Conservation (phyloP, 768 basidiomycete species). For the Lactifluus piperatus region DNA sequence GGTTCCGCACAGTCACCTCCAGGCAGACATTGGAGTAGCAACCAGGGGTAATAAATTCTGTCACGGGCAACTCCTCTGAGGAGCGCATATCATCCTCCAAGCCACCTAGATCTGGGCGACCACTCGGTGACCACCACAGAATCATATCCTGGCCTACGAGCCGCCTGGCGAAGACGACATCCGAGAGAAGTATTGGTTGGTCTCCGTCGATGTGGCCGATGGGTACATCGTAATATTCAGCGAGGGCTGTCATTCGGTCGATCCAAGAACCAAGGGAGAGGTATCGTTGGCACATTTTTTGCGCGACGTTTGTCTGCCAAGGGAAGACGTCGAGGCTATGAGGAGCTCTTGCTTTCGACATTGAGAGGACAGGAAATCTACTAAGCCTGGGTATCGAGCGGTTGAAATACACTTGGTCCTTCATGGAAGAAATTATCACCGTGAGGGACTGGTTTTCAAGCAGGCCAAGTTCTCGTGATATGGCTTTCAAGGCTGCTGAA, state of each 20-base stretch:
- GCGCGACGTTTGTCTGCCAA: conserved; percentile 78
- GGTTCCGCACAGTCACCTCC: conserved; percentile 80
- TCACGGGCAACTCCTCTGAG: conserved; percentile 68
- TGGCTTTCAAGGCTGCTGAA: conserved; percentile 68
- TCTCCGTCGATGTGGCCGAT: conserved; percentile 90
- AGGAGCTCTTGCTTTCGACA: conserved; percentile 69
- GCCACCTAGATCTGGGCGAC: conserved; percentile 88
- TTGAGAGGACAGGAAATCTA: conserved; percentile 82
- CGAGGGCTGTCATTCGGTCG: conserved; percentile 66
- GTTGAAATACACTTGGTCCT: conserved; percentile 80
- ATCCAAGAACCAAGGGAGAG: conserved; percentile 72
- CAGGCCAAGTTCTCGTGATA: conserved; percentile 79
- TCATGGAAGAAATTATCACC: conserved; percentile 78
- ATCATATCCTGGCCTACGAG: conserved; percentile 82
- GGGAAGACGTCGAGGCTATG: conserved; percentile 76
- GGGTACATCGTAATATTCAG: conserved; percentile 89
- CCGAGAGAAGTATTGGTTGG: conserved; percentile 77
- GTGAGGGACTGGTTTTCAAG: conserved; percentile 66
- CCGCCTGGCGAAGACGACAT: conserved; percentile 85
- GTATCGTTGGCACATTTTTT: conserved; percentile 81
- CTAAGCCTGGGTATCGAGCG: conserved; percentile 54
- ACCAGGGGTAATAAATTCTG: conserved; percentile 79
- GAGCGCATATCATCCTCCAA: conserved; percentile 78
- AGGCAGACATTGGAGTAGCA: conserved; percentile 91
- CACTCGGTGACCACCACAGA: conserved; percentile 93